phyloP scores from a whole-genome alignment of 192 early-diverging fungal species.

The Podila verticillata region DNA sequence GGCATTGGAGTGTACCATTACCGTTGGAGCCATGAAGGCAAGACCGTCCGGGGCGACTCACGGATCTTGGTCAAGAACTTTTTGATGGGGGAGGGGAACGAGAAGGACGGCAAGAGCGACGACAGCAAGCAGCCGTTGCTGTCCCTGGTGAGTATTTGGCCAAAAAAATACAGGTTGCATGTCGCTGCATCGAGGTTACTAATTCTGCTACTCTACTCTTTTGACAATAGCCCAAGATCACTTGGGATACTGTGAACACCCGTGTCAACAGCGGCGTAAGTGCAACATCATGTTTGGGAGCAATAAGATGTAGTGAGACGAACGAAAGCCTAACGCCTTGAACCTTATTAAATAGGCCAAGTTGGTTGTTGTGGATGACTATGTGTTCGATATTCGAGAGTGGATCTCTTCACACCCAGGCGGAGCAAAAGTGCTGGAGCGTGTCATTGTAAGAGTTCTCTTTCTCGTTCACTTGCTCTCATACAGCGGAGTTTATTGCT shows the following conservation, averaged over 20 bases:
- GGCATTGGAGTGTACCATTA: neutral
- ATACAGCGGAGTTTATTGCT: too few species aligned
- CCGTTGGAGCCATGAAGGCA: neutral
- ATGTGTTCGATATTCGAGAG: conserved; percentile 9
- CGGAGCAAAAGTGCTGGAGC: conserved; percentile 11
- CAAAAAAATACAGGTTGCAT: too few species aligned
- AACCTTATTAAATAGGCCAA: neutral
- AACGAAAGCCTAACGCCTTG: too few species aligned
- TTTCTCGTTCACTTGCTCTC: neutral
- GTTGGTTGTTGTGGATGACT: conserved; percentile 16
- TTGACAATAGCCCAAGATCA: neutral
- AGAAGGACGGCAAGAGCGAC: neutral
- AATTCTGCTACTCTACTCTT: neutral
- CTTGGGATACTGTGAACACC: conserved; percentile 7
- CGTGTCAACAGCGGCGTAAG: conserved; percentile 19
- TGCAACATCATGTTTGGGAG: neutral
- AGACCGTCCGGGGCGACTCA: neutral
- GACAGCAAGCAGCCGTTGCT: too few species aligned
- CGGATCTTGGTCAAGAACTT: conserved; percentile 4
- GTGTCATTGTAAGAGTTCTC: conserved; percentile 14
- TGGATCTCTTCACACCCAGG: conserved; percentile 17
- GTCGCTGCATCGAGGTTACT: neutral
- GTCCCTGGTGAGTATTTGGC: too few species aligned
- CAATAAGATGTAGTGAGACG: too few species aligned
- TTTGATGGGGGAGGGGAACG: neutral